Base-by-base conservation (phyloP, 805 yeast genomes). In the Yarrowia deformans region DNA sequence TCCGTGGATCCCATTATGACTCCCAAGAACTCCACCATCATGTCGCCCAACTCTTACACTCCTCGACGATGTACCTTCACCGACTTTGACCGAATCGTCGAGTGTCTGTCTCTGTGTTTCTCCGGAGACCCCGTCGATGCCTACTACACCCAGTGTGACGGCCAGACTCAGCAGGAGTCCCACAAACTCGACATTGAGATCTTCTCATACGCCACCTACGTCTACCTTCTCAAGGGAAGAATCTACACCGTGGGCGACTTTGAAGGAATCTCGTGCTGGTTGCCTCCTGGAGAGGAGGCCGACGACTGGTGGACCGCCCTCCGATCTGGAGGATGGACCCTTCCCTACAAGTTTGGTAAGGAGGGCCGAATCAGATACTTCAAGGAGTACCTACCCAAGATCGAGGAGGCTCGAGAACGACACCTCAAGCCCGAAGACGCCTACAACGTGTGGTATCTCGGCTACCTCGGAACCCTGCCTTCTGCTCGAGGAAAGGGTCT, bases 381-480 rank as follows among this genome's bases (percentile, higher is more conserved):
- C 73, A 81, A 83, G 67, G 88, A 84, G 71, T 86, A 83, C 71
- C 79, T 81, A 71, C 82, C 84, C 49, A 79, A 81, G 68, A 80
- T 86, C 72, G 81, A 78, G 34, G 77, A 81, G 43, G 82, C 81
- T 63, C 80, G 85, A 70, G 58, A 50, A 14, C 80, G 80, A 23
- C 84, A 83, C 18, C 76, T 86, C 61, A 80, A 81, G 34, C 80
- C 80, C 8, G 77, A 79, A 18, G 77, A 75, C 58, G 77, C 76
- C 63, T 40, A 56, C 63, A 74, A 79, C 48, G 76, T 85, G 67
- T 86, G 89, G 89, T 87, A 86, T 74, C 79, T 86, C 71, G 81
- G 84, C 61, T 89, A 87, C 74, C 80, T 86, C 69, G 89, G 88
- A 48, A 85, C 87, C n/a, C 79, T 84, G 52, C 87, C 88, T 8